Evolutionary conservation across 768 basidiomycete genomes (phyloP).

Genomic region (Paxillus rubicundulus): DNA sequence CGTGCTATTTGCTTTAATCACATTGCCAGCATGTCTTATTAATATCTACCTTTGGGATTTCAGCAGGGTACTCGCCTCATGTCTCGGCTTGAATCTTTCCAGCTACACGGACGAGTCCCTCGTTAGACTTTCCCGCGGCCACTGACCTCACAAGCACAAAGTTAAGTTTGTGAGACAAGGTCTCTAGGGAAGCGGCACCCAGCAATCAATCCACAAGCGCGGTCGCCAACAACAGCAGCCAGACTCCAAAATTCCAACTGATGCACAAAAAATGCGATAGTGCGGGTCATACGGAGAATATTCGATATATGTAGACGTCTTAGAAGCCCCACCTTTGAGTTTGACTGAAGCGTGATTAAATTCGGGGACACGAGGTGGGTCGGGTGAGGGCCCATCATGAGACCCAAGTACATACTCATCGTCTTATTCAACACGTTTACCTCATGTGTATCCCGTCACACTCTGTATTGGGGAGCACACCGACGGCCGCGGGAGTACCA

Average conservation of each 20-base stretch:
- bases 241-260: constrained; percentile 1
- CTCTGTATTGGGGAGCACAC: not conserved
- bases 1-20: not conserved
- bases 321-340: constrained; percentile 11
- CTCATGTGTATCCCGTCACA: not conserved
- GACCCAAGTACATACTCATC: constrained; percentile 1
- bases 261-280: constrained; percentile 3
- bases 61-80: too few relatives aligned
- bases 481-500: not conserved
- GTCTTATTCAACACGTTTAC: not conserved
- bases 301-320: not conserved
- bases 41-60: not conserved
- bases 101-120: too few relatives aligned
- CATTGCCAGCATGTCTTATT: not conserved
- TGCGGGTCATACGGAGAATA: constrained; percentile 17
- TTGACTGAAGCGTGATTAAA: constrained; percentile 9
- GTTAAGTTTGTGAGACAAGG: not conserved
- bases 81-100: too few relatives aligned
- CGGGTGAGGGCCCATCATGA: constrained; percentile 1
- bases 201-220: not conserved
- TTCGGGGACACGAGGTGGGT: constrained; percentile 15
- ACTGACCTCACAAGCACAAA: not conserved
- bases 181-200: not conserved
- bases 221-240: constrained; percentile 6
- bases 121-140: not conserved